These are phyloP conservation scores for Durotheca rogersii DNA, from an alignment of 495 filamentous ascomycete genomes.

Conservation along the genomic window DNA sequence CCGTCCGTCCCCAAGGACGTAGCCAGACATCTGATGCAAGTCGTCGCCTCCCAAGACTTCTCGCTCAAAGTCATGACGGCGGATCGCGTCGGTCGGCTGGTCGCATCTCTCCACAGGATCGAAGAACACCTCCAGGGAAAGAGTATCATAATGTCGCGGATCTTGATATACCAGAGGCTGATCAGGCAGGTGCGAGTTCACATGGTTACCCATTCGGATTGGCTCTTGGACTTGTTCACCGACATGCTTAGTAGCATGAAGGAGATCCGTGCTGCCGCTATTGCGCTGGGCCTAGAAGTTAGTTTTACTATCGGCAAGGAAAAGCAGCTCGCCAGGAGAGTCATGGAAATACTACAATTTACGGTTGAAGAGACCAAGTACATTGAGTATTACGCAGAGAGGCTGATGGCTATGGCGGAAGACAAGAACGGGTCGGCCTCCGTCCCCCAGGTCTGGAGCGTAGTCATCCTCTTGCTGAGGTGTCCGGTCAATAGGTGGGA, in stretches of 20 bases:
- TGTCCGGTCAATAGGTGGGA: constrained; percentile 70
- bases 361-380: constrained; percentile 58
- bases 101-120: constrained; percentile 68
- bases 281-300: constrained; percentile 68
- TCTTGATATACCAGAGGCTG: constrained; percentile 74
- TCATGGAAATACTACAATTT: constrained; percentile 65
- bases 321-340: constrained; percentile 59
- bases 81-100: constrained; percentile 63
- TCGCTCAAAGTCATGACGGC: constrained; percentile 67
- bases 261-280: constrained; percentile 72
- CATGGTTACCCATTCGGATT: constrained; percentile 67
- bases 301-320: constrained; percentile 66
- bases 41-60: constrained; percentile 78
- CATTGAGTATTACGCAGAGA: constrained; percentile 61
- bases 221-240: constrained; percentile 78
- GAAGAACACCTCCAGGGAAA: constrained; percentile 74
- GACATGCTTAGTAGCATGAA: constrained; percentile 76
- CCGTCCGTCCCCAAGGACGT: constrained; percentile 67
- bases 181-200: constrained; percentile 63
- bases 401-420: constrained; percentile 68
- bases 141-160: constrained; percentile 68
- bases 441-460: constrained; percentile 89
- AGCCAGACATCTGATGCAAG: constrained; percentile 71
- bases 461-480: constrained; percentile 73
- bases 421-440: constrained; percentile 60